Evolutionary conservation across 1,284 basidiomycete genomes (phyloP), one percentile per base, ranked within the genome.

Genomic region (Calocybe gambosa): DNA sequence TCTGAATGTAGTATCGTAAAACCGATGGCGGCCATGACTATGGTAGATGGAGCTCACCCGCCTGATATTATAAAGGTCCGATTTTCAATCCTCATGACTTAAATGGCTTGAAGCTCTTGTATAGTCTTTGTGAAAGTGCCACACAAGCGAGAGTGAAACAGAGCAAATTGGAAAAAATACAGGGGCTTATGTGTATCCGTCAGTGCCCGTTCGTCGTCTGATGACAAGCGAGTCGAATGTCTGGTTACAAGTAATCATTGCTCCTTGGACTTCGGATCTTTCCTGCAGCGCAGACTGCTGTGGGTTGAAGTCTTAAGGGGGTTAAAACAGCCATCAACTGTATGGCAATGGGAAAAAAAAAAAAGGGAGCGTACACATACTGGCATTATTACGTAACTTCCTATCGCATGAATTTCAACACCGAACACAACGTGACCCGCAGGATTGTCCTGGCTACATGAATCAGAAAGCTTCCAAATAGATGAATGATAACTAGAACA

Each of bases 1-100:
- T 15, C 76, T 77, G 49, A 20, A 52, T 34, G 15, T 34, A 16
- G 25, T 29, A 29, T 4, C 35, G 20, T 42, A 15, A 26, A 20
- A 20, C 1, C 21, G 18, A 28, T 36, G 19, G 16, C 12, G 28
- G 9, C 28, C 5, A 10, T 10, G 8, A 3, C 3, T 8, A 2
- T 34, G 13, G 15, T 15, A 12, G 18, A 26, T 20, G 15, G n/a
- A 9, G 59, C 67, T 55, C 51, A 77, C 74, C 75, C 75, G 47
- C 75, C 75, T 46, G 75, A 77, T 10, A 77, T 65, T 31, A 78
- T 62, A 53, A 76, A 76, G 5, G 75, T 78, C 19, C 75, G 60
- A 21, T 70, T 67, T 48, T 65, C 64, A 21, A 70, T 55, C 58
- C 73, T 89, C 68, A 89, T 89, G 8, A 18, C 4, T 44, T 12